Evolutionary conservation across 2,329 filamentous ascomycete species (phyloP).

Genomic region (Zasmidium citrigriseum): DNA sequence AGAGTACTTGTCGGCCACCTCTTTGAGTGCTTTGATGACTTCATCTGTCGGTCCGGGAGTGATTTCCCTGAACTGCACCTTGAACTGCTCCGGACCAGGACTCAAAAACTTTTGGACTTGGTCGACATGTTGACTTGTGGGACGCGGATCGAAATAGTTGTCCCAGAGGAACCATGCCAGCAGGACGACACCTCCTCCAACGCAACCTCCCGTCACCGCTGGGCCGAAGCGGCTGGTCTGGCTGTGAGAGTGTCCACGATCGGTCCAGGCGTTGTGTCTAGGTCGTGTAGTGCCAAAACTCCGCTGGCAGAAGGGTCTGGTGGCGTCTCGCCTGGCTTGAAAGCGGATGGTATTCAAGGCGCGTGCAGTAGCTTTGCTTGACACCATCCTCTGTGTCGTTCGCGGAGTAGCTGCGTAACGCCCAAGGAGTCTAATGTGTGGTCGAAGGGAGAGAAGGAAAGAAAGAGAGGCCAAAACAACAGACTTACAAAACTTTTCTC

Average conservation of each 20-base stretch:
- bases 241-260: background rate
- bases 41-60: conserved; percentile 65
- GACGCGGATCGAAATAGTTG: background rate
- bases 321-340: background rate
- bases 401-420: too few species aligned
- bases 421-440: background rate
- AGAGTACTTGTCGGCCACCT: conserved; percentile 68
- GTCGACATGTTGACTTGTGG: background rate
- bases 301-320: background rate
- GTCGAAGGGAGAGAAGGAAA: background rate
- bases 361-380: background rate
- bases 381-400: background rate
- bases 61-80: conserved; percentile 49
- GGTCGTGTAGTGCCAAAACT: background rate
- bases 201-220: conserved; percentile 2
- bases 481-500: background rate
- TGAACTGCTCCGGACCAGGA: conserved; percentile 55
- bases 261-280: background rate
- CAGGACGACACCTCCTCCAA: conserved; percentile 4
- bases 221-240: background rate
- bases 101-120: conserved; percentile 32
- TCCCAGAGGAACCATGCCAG: conserved; percentile 3
- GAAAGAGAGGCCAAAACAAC: background rate
- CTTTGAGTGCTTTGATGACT: conserved; percentile 65
- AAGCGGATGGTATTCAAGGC: background rate